Evolutionary conservation across 441 rosid species (phyloP).

Genomic region (Breynia disticha): DNA sequence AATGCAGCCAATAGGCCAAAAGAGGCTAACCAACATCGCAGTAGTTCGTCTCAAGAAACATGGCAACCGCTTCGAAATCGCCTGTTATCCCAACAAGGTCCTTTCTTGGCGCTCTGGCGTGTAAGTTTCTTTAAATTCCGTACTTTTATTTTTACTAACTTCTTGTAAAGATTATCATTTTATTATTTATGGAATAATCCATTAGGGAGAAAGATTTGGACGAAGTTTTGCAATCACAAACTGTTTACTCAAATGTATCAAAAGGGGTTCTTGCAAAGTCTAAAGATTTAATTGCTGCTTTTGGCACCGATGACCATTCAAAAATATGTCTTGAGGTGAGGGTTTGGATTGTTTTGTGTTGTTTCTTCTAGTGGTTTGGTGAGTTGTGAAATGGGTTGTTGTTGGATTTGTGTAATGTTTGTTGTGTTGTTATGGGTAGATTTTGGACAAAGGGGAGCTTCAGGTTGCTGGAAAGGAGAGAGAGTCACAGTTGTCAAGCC

Average conservation of each 20-base stretch:
- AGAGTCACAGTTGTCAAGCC: constrained; percentile 80
- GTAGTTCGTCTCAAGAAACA: constrained; percentile 85
- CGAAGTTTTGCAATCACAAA: constrained; percentile 96
- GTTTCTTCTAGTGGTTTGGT: not conserved
- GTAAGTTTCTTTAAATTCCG: constrained; percentile 29
- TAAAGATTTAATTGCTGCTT: constrained; percentile 53
- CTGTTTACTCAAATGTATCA: constrained; percentile 81
- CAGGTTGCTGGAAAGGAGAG: constrained; percentile 98
- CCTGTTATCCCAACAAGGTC: constrained; percentile 97
- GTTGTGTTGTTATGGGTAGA: constrained; percentile 25
- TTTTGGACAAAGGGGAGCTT: constrained; percentile 95
- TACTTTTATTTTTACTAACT: not conserved
- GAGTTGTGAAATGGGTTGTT: not conserved
- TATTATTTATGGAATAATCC: not conserved
- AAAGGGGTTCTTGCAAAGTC: constrained; percentile 94
- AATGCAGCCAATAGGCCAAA: constrained; percentile 88
- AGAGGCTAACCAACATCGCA: constrained; percentile 92
- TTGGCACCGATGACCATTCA: constrained; percentile 78
- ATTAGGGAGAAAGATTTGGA: constrained; percentile 87
- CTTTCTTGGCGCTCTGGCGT: constrained; percentile 98
- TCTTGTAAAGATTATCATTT: not conserved
- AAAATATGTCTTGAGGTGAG: constrained; percentile 72
- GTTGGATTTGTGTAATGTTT: not conserved
- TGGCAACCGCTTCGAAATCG: constrained; percentile 92
- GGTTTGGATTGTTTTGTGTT: not conserved